Conservation (phyloP, 169 alveolate genomes). For the Plasmodium yoelii region DNA sequence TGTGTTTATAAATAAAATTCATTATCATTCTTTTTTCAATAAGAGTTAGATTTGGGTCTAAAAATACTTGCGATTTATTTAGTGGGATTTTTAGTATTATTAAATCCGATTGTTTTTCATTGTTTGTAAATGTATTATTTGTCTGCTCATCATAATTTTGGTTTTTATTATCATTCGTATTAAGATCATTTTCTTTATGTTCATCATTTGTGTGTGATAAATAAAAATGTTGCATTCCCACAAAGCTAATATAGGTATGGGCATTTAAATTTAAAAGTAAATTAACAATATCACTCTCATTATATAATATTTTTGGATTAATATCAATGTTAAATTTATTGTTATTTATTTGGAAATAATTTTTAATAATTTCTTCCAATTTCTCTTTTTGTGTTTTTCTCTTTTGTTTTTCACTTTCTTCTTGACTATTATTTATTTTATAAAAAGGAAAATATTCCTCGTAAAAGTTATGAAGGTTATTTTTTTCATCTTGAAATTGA, state of each 20-base stretch:
- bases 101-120: conserved; percentile 33
- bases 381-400: conserved; percentile 11
- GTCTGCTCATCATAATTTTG: conserved; percentile 4
- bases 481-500: conserved; percentile 54
- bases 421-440: not conserved
- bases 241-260: conserved; percentile 43
- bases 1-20: conserved; percentile 60
- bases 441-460: conserved; percentile 55
- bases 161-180: not conserved
- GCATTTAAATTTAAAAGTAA: conserved; percentile 37
- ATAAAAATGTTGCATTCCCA: conserved; percentile 62
- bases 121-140: not conserved
- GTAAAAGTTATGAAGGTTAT: conserved; percentile 35
- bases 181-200: not conserved
- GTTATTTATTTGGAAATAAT: conserved; percentile 41
- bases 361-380: conserved; percentile 28
- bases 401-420: conserved; percentile 11
- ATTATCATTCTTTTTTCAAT: conserved; percentile 73
- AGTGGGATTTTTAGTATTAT: conserved; percentile 54
- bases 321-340: conserved; percentile 57
- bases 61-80: conserved; percentile 62
- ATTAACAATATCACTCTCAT: conserved; percentile 50
- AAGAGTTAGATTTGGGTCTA: conserved; percentile 36
- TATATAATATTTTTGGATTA: conserved; percentile 61
- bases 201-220: conserved; percentile 22